Evolutionary conservation across 2,329 filamentous ascomycete species (phyloP).

Genomic region (Stagonosporopsis cucurbitacearum): DNA sequence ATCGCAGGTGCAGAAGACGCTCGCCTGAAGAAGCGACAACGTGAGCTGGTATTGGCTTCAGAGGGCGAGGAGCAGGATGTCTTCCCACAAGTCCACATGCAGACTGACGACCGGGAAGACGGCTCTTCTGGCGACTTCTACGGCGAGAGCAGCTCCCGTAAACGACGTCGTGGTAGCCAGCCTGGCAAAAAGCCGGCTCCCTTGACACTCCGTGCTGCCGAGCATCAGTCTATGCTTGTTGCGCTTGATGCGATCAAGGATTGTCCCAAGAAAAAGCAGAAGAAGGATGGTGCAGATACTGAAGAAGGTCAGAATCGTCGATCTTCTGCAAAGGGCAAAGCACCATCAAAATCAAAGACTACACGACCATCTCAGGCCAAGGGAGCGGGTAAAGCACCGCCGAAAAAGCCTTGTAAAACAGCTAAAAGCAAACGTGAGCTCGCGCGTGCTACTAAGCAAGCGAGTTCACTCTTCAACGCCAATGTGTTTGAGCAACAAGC

Average conservation of each 20-base stretch:
- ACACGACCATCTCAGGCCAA: constrained; percentile 7
- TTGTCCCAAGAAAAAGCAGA: constrained; percentile 32
- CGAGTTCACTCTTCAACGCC: constrained; percentile 34
- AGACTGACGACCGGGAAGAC: constrained; percentile 8
- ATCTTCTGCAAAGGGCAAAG: constrained; percentile 1
- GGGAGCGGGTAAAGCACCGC: constrained; percentile 7
- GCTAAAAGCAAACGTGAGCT: constrained; percentile 28
- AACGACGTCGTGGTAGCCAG: constrained; percentile 21
- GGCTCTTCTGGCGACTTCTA: constrained; percentile 16
- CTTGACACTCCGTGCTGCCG: constrained; percentile 34
- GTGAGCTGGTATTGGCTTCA: constrained; percentile 20
- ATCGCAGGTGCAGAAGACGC: constrained; percentile 30
- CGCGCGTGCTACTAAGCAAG: constrained; percentile 27
- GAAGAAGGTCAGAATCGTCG: constrained; percentile 18
- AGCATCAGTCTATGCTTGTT: constrained; percentile 39
- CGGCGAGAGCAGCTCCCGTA: constrained; percentile 16
- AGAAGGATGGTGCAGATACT: constrained; percentile 4
- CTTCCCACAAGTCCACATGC: constrained; percentile 15
- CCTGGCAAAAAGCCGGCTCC: constrained; percentile 21
- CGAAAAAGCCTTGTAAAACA: constrained; percentile 16
- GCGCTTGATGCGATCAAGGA: constrained; percentile 35
- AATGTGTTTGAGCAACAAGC: constrained; percentile 46
- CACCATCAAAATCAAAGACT: constrained; percentile 2
- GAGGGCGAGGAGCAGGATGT: constrained; percentile 20
- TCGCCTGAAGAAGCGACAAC: constrained; percentile 23